These are phyloP conservation scores for Colletotrichum salicis DNA, from an alignment of 2,329 filamentous ascomycete genomes.

Conservation along the genomic window DNA sequence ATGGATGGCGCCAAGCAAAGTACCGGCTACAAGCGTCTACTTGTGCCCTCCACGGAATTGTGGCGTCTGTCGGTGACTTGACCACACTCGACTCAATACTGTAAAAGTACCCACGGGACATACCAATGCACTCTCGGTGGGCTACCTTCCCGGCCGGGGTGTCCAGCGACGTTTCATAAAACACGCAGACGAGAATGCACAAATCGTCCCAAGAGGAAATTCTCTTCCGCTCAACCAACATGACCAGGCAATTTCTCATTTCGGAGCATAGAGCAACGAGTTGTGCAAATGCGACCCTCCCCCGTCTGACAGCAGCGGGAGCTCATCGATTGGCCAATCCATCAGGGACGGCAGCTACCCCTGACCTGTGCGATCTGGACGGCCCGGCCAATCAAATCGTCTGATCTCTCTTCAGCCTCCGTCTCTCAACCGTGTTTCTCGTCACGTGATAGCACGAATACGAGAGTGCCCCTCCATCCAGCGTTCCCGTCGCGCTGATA, in stretches of 20 bases:
- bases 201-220: not conserved
- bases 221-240: not conserved
- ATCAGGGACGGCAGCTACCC: not conserved
- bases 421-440: not conserved
- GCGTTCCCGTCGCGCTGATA: not conserved
- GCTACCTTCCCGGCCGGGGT: not conserved
- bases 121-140: constrained; percentile 4
- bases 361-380: not conserved
- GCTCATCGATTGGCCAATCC: constrained; percentile 27
- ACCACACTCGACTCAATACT: not conserved
- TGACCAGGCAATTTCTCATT: not conserved
- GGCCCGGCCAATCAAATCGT: constrained; percentile 7
- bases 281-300: constrained; percentile 10
- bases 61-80: constrained; percentile 22
- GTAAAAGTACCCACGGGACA: not conserved
- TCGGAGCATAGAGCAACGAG: constrained; percentile 5
- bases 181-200: not conserved
- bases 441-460: constrained; percentile 18
- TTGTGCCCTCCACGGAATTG: not conserved
- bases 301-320: not conserved
- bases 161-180: not conserved
- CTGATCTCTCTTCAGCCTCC: not conserved
- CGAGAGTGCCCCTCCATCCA: constrained; percentile 9
- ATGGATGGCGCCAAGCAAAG: not conserved
- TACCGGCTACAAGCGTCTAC: constrained; percentile 11